Evolutionary conservation across 2,329 filamentous ascomycete species (phyloP), one percentile per base, ranked within the genome.

Genomic region (Trematosphaeria pertusa): DNA sequence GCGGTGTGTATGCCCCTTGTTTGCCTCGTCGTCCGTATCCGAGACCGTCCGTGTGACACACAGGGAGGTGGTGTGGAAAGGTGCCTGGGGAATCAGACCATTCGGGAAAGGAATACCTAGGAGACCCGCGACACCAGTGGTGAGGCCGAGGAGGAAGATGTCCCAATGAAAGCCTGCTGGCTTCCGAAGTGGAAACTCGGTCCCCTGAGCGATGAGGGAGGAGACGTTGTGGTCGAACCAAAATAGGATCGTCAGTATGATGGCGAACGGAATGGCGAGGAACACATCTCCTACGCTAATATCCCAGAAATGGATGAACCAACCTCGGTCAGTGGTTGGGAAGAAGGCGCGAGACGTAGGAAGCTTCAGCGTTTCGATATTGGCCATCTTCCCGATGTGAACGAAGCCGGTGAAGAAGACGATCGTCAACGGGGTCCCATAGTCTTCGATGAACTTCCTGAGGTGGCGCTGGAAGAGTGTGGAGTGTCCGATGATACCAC

Each of bases 391-490:
- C 6, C 91, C 91, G 52, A 95, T 84, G 69, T 94, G 88, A 1
- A 94, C 87, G 62, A 95, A 96, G 0, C 91, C 91, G 0, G 91
- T 91, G 69, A 96, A 96, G 78, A 96, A 96, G 50, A 96, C 75
- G 43, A 76, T 70, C 44, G 64, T 69, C 2, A 69, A 46, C 0
- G 91, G 90, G 0, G 90, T 95, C 41, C 90, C 91, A 65, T 96
- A 96, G 70, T 96, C 91, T 67, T 94, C 91, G 55, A 96, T 80
- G 61, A 96, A 95, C 54, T 92, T 85, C 15, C 91, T 83, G 7
- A 94, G 75, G 28, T 86, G 84, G 46, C 91, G 85, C 14, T 84
- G 81, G 69, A 96, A 93, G 1, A 95, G 77, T 38, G 81, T 81
- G 62, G 88, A 87, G 14, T 78, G 77, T 19, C 90, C 90, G 10